Evolutionary conservation across 345 rosid species (phyloP).

Genomic region (Combretum micranthum): DNA sequence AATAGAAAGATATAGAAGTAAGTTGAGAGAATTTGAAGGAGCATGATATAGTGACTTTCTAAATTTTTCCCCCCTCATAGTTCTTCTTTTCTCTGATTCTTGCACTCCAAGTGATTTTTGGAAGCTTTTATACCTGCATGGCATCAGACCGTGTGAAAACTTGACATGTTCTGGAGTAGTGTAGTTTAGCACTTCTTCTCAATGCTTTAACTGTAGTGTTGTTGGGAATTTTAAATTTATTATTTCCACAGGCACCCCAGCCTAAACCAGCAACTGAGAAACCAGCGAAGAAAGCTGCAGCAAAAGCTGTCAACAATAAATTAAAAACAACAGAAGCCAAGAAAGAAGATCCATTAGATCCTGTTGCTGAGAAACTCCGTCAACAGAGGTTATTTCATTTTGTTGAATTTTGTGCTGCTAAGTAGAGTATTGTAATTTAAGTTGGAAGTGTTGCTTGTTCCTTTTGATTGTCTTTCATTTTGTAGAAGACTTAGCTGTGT

Average conservation of each 20-base stretch:
- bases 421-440: not conserved
- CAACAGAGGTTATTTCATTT: slow-evolving; percentile 31
- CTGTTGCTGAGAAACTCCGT: slow-evolving; percentile 39
- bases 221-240: not conserved
- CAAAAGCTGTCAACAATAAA: slow-evolving; percentile 24
- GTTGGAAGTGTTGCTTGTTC: too few relatives aligned
- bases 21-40: too few relatives aligned
- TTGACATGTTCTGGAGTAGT: not conserved
- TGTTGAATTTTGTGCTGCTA: not conserved
- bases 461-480: too few relatives aligned
- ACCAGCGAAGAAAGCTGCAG: slow-evolving; percentile 23
- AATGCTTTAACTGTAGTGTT: not conserved
- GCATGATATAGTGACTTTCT: too few relatives aligned
- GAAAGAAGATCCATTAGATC: slow-evolving; percentile 31
- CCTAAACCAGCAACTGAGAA: slow-evolving; percentile 27
- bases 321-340: slow-evolving; percentile 24
- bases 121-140: not conserved
- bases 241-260: slow-evolving; percentile 21
- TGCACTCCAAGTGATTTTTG: not conserved
- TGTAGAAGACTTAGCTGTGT: too few relatives aligned
- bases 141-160: not conserved
- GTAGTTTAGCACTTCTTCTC: not conserved
- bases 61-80: too few relatives aligned
- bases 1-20: too few relatives aligned
- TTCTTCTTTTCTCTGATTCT: too few relatives aligned